Conservation (phyloP, 306 rosid genomes). For the Calophaca sinica region DNA sequence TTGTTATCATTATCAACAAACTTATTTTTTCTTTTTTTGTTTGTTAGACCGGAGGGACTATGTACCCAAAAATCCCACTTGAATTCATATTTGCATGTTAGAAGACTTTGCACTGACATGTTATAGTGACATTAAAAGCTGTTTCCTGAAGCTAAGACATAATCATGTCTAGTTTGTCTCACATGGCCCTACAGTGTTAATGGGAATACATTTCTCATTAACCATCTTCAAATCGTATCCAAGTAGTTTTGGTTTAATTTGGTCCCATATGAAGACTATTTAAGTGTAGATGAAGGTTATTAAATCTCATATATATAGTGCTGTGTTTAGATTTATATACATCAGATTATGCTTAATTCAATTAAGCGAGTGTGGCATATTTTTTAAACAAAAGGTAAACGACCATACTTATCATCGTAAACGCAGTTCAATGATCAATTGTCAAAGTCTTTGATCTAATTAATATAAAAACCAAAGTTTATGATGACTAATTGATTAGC, state of each 20-base stretch:
- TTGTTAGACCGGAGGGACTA: too few species aligned
- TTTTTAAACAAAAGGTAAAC: background rate
- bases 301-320: background rate
- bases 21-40: too few species aligned
- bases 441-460: background rate
- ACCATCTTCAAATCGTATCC: background rate
- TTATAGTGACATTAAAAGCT: constrained; percentile 24
- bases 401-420: background rate
- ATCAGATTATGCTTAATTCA: too few species aligned
- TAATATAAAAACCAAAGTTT: constrained; percentile 1
- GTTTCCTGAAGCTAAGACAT: constrained; percentile 19
- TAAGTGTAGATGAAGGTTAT: background rate
- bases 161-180: constrained; percentile 25
- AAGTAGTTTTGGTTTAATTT: background rate
- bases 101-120: background rate
- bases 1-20: too few species aligned
- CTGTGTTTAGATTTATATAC: background rate
- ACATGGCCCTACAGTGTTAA: constrained; percentile 32
- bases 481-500: constrained; percentile 21
- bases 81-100: background rate
- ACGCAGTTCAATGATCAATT: background rate
- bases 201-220: background rate
- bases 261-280: background rate
- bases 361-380: too few species aligned
- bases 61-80: background rate